Conservation (phyloP, 495 filamentous ascomycete species). For the Daldinia caldariorum region DNA sequence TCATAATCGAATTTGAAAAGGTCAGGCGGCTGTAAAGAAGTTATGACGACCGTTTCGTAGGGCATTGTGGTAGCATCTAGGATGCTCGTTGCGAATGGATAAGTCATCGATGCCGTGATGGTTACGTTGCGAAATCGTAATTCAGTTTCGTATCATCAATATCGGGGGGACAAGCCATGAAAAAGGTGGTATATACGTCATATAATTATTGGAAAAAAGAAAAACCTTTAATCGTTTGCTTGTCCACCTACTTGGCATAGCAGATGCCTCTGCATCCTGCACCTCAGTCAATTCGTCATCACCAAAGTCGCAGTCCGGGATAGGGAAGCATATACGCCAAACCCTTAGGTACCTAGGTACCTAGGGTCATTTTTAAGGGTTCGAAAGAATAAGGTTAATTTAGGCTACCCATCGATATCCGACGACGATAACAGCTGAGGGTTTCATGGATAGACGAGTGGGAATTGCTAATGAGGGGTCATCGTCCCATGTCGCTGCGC, state of each 20-base stretch:
- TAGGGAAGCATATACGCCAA: background rate
- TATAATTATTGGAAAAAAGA: background rate
- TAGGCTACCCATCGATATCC: background rate
- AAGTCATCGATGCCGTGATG: slow-evolving; percentile 18
- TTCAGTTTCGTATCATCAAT: background rate
- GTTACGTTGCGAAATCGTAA: slow-evolving; percentile 24
- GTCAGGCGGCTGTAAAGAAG: background rate
- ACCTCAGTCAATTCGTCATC: background rate
- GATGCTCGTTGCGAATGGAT: background rate
- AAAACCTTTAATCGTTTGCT: background rate
- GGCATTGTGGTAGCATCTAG: background rate
- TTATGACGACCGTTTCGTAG: background rate
- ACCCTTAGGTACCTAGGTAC: background rate
- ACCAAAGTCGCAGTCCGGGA: background rate
- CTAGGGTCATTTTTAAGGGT: background rate
- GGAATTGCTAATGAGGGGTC: background rate
- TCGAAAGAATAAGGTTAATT: slow-evolving; percentile 5
- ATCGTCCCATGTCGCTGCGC: background rate
- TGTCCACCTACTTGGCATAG: background rate
- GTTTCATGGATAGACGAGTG: too few species aligned
- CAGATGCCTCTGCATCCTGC: background rate
- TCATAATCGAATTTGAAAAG: slow-evolving; percentile 10
- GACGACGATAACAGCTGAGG: background rate
- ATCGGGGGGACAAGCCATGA: background rate
- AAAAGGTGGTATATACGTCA: background rate